phyloP scores from a whole-genome alignment of 768 basidiomycete genomes.

The Pholiota conissans region DNA sequence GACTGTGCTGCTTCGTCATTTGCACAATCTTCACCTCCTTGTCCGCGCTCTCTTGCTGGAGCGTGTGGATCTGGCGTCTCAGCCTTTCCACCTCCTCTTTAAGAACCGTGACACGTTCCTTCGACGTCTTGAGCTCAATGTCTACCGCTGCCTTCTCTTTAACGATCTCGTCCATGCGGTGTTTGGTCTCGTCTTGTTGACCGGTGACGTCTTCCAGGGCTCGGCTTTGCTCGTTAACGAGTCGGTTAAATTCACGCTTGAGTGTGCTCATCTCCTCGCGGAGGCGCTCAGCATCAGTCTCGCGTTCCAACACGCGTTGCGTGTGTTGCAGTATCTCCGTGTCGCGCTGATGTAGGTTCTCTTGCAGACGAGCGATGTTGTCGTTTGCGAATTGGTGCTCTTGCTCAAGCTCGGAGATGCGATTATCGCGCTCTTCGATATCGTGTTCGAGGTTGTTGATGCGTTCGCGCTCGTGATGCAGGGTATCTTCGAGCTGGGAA shows the following conservation, averaged over 20 bases:
- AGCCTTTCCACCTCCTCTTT: conserved; percentile 62
- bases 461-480: conserved; percentile 54
- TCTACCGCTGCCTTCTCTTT: conserved; percentile 58
- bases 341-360: conserved; percentile 56
- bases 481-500: conserved; percentile 50
- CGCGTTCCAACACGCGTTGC: conserved; percentile 44
- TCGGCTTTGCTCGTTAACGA: conserved; percentile 47
- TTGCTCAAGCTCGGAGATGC: conserved; percentile 49
- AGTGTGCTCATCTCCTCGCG: conserved; percentile 55
- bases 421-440: conserved; percentile 55
- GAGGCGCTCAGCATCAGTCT: conserved; percentile 52
- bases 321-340: conserved; percentile 51
- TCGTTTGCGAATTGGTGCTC: conserved; percentile 59
- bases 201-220: conserved; percentile 45
- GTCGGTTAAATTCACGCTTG: conserved; percentile 54
- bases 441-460: conserved; percentile 44
- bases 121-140: conserved; percentile 44
- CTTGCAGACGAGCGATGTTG: conserved; percentile 54
- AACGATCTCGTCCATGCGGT: conserved; percentile 49
- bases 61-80: conserved; percentile 60
- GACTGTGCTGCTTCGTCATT: conserved; percentile 61
- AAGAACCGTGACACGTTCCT: conserved; percentile 49
- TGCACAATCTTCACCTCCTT: conserved; percentile 81
- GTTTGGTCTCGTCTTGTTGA: conserved; percentile 46
- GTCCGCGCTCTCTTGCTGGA: conserved; percentile 82